Percentiles rank a stretch among this genome's conserved stretches.
Evolutionary conservation across 495 filamentous ascomycete species (phyloP).

Genomic region (Copromyces sp.): DNA sequence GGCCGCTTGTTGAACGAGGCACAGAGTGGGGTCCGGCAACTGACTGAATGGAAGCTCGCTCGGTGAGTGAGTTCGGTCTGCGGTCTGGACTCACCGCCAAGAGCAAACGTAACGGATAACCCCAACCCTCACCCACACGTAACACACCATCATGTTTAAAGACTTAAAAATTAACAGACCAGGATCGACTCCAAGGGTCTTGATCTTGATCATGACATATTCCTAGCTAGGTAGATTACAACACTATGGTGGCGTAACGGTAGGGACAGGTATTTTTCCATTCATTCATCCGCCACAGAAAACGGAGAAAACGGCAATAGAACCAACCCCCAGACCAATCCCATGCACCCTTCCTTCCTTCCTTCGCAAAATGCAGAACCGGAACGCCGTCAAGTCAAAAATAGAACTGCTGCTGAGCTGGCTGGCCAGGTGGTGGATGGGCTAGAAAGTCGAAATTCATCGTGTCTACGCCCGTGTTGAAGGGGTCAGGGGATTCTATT

Average conservation of each 20-base stretch:
- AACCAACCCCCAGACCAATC: background rate
- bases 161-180: too few relatives aligned
- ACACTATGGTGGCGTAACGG: background rate
- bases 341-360: too few relatives aligned
- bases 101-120: background rate
- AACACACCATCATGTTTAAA: background rate
- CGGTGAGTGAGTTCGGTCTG: background rate
- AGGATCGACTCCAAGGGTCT: too few relatives aligned
- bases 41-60: background rate
- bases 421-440: slow-evolving; percentile 38
- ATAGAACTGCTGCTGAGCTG: slow-evolving; percentile 38
- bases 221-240: background rate
- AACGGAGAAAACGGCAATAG: background rate
- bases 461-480: slow-evolving; percentile 35
- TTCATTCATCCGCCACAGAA: background rate
- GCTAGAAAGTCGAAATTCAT: slow-evolving; percentile 45
- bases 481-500: slow-evolving; percentile 39
- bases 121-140: background rate
- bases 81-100: background rate
- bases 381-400: slow-evolving; percentile 18
- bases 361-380: background rate
- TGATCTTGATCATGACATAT: too few relatives aligned
- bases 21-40: background rate
- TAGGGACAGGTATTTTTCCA: background rate
- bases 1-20: background rate